Evolutionary conservation across 208 protist species (phyloP), one percentile per base, ranked within the genome.

Genomic region (Balamuthia mandrillaris): DNA sequence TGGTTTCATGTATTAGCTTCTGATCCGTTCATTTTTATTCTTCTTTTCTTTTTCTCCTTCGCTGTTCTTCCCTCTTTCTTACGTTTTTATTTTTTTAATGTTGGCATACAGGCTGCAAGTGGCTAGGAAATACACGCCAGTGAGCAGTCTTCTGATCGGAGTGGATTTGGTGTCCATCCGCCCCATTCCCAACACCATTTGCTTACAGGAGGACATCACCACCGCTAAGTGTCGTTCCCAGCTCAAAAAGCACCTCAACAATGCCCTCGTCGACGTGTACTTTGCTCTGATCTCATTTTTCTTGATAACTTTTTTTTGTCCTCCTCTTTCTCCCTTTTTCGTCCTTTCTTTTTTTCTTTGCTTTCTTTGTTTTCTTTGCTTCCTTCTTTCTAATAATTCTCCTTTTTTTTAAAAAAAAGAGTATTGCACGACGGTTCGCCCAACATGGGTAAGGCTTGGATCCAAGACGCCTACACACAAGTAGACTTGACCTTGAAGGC

Each of bases 371-470:
- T n/a, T n/a, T n/a, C n/a, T 79, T 5, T 51, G 70, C 70, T 9
- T 79, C 41, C 7, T 18, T 24, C 42, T 47, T 7, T 56, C 29
- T 60, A 7, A 85, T 16, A 12, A 56, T 56, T 18, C n/a, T 56
- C n/a, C 18, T 24, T 56, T 18, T 24, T 56, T 56, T 14, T 84
- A 9, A 10, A 5, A 14, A 12, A 74, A 14, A 72, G 60, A n/a
- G 97, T 99, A 58, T 93, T 99, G 54, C 96, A 99, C 94, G 98
- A 99, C 94, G 98, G 98, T 95, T 97, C 98, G 35, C 98, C 98
- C 24, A 99, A 99, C 92, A 96, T 99, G 45, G 98, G 98, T 96
- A 95, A 92, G 70, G 94, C 96, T 31, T 99, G 98, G 98, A 91
- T 94, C 18, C 94, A 98, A 70, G 98, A 99, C 94, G 94, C 99